Conservation (phyloP, 2,329 filamentous ascomycete species). For the Calycina marina region DNA sequence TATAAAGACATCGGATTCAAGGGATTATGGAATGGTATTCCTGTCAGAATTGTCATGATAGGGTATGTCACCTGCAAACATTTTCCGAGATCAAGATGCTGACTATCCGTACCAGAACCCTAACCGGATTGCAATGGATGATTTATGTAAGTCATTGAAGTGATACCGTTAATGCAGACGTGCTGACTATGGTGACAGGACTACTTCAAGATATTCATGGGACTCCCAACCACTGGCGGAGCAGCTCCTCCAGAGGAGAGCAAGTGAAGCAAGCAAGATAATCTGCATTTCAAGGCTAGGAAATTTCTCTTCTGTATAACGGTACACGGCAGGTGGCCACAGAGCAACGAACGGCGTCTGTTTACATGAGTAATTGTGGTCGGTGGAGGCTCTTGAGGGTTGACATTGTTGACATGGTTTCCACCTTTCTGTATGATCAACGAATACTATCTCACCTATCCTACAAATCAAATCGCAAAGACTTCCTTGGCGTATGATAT, state of each 20-base stretch:
- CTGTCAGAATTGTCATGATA: conserved; percentile 71
- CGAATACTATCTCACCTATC: too few species aligned
- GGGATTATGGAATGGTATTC: conserved; percentile 86
- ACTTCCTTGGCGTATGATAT: too few species aligned
- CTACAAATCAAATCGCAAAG: too few species aligned
- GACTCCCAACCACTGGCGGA: conserved; percentile 70
- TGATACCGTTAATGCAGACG: neutral
- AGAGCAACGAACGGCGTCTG: too few species aligned
- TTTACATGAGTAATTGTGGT: too few species aligned
- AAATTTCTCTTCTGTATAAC: too few species aligned
- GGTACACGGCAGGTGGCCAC: too few species aligned
- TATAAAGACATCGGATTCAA: conserved; percentile 76
- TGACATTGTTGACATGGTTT: too few species aligned
- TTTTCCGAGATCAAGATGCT: neutral
- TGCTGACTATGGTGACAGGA: conserved; percentile 33
- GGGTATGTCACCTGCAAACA: neutral
- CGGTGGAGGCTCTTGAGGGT: too few species aligned
- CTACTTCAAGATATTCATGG: conserved; percentile 84
- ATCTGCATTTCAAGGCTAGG: too few species aligned
- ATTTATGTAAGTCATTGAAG: conserved; percentile 49
- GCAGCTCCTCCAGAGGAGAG: conserved; percentile 3
- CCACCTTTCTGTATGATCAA: too few species aligned
- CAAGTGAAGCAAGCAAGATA: too few species aligned
- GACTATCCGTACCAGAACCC: conserved; percentile 25
- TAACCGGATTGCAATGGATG: conserved; percentile 83